Percentiles rank a stretch among this genome's conserved stretches.
Evolutionary conservation across 345 rosid species (phyloP).

Genomic region (Raphanus sativus): DNA sequence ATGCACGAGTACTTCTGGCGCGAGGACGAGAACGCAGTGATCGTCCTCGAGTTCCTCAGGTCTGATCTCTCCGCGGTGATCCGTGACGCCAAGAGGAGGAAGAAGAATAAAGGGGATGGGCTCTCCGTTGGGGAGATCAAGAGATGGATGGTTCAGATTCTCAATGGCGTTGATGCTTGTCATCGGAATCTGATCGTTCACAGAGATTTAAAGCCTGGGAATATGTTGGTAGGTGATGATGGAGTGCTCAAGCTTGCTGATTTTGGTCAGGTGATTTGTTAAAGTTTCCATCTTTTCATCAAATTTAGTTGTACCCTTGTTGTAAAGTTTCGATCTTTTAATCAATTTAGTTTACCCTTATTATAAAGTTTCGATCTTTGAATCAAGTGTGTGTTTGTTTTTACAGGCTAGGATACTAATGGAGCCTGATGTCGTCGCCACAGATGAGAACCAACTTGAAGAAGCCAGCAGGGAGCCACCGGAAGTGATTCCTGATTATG

Average conservation of each 20-base stretch:
- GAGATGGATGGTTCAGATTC: conserved; percentile 94
- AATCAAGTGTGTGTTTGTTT: conserved; percentile 16
- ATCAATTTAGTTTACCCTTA: background rate
- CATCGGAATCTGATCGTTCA: conserved; percentile 82
- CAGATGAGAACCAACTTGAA: conserved; percentile 35
- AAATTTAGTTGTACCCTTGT: too few species aligned
- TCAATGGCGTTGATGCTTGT: conserved; percentile 70
- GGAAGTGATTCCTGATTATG: conserved; percentile 43
- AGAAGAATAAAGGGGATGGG: conserved; percentile 40
- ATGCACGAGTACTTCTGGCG: conserved; percentile 91
- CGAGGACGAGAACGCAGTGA: conserved; percentile 95
- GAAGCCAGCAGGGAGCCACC: conserved; percentile 38
- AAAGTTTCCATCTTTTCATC: background rate
- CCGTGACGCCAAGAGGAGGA: conserved; percentile 53
- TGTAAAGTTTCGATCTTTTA: too few species aligned
- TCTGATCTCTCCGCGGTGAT: conserved; percentile 72
- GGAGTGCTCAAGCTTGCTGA: conserved; percentile 92
- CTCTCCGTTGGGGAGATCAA: conserved; percentile 60
- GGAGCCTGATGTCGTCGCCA: conserved; percentile 55
- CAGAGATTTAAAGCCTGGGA: conserved; percentile 92
- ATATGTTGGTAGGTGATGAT: conserved; percentile 71
- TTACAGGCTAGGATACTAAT: conserved; percentile 83
- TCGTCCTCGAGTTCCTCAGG: conserved; percentile 81
- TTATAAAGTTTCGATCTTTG: background rate
- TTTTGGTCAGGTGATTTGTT: conserved; percentile 78